These are phyloP conservation scores for Daldinia decipiens DNA, from an alignment of 495 filamentous ascomycete species.

Conservation along the genomic window DNA sequence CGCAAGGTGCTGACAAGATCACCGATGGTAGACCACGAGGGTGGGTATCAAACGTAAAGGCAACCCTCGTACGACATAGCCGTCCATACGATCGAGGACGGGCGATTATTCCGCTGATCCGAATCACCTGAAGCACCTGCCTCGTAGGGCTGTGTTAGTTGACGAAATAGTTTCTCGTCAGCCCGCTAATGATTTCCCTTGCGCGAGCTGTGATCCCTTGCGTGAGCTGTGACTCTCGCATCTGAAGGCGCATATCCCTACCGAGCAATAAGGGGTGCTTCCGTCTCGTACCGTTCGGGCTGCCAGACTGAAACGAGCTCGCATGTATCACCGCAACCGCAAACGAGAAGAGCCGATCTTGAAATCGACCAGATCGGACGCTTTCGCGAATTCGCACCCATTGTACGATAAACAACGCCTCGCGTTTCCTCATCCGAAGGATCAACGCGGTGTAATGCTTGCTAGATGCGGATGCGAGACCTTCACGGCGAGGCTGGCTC, in stretches of 20 bases:
- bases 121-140: slow-evolving; percentile 14
- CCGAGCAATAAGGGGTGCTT: not conserved
- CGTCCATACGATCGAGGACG: not conserved
- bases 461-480: too few species aligned
- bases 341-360: not conserved
- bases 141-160: slow-evolving; percentile 32
- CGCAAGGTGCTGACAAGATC: slow-evolving; percentile 28
- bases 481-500: slow-evolving; percentile 7
- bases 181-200: not conserved
- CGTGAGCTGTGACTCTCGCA: slow-evolving; percentile 14
- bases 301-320: not conserved
- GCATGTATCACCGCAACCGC: slow-evolving; percentile 15
- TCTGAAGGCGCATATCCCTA: not conserved
- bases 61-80: not conserved
- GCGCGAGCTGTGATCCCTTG: slow-evolving; percentile 13
- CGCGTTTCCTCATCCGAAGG: not conserved
- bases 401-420: slow-evolving; percentile 10
- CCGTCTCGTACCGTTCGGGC: slow-evolving; percentile 15
- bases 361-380: not conserved
- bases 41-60: not conserved
- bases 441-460: slow-evolving; percentile 1
- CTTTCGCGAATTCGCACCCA: not conserved
- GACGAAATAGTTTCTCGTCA: slow-evolving; percentile 1
- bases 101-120: not conserved
- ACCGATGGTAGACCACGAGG: slow-evolving; percentile 15